Evolutionary conservation across 257 asterid species (phyloP), one percentile per base, ranked within the genome.

Genomic region (Solanum arcanum): DNA sequence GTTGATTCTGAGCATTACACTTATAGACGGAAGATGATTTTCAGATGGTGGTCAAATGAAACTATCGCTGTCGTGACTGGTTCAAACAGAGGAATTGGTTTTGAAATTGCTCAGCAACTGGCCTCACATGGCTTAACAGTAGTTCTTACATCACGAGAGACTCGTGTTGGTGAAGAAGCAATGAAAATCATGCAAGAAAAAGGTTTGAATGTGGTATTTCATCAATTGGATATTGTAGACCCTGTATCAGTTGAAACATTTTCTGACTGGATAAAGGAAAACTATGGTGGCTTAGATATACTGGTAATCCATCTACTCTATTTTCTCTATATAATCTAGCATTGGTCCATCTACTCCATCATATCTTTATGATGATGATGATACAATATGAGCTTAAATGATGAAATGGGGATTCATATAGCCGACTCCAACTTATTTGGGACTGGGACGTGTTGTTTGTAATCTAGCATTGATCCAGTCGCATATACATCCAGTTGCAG

Each of bases 21-120:
- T 78, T 46, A 78, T 15, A 78, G 25, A 25, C 16, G 0, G 5
- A 2, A 1, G 68, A 47, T 49, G 18, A 21, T 68, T 37, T 88
- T 86, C 91, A 95, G 99, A 91, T 96, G 99, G 99, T 96, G 99
- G 98, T 90, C 95, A 14, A 41, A 91, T n/a, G 86, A 91, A 77
- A 94, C 96, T 27, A 46, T 93, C 83, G 99, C 98, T n/a, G 97
- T 95, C 87, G 99, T 96, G 88, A 95, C 99, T 42, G 98, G 99
- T 87, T 95, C 98, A 20, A 96, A 96, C 86, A 92, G 99, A 88
- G 99, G 99, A 77, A 95, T 96, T 31, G 98, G 99, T 41, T 94
- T 92, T 89, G 98, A 96, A 93, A 94, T 93, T 88, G 97, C 93
- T 29, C 96, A 82, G 85, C 98, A 95, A 86, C 93, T 96, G 60